Percentiles rank a stretch among this genome's conserved stretches.
phyloP scores from a whole-genome alignment of 768 basidiomycete genomes.

The Xerocomellus intermedius region DNA sequence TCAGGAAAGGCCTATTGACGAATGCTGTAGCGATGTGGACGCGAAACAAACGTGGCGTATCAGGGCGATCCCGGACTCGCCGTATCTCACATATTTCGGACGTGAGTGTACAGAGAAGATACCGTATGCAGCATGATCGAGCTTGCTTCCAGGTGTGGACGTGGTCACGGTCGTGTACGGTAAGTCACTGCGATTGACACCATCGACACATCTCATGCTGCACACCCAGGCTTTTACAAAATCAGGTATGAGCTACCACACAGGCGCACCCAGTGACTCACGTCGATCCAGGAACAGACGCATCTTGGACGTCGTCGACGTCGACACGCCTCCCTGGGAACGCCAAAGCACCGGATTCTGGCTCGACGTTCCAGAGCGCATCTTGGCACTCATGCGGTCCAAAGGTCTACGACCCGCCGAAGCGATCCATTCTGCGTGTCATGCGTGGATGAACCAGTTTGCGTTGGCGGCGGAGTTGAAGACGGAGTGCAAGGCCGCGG shows the following conservation, averaged over 20 bases:
- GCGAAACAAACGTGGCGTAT: constrained; percentile 76
- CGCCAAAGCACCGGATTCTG: constrained; percentile 73
- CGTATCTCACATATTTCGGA: constrained; percentile 66
- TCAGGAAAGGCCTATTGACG: not conserved
- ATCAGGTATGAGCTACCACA: constrained; percentile 45
- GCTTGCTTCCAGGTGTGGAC: constrained; percentile 47
- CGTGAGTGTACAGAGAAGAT: constrained; percentile 41
- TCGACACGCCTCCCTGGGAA: constrained; percentile 77
- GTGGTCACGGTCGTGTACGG: constrained; percentile 74
- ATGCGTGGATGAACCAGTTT: constrained; percentile 80
- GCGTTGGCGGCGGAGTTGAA: constrained; percentile 63
- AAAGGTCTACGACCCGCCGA: constrained; percentile 68
- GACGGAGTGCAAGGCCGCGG: constrained; percentile 81
- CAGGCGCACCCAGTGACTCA: not conserved
- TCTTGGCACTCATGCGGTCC: constrained; percentile 50
- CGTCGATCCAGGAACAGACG: constrained; percentile 44
- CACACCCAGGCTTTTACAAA: constrained; percentile 71
- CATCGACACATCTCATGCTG: not conserved
- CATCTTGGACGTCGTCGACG: constrained; percentile 75
- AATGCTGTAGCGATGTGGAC: constrained; percentile 60
- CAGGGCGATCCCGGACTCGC: constrained; percentile 56
- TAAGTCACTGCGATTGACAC: constrained; percentile 31
- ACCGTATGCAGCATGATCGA: not conserved
- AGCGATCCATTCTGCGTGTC: constrained; percentile 82
- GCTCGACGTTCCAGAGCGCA: constrained; percentile 65